phyloP scores from a whole-genome alignment of 148 eudicot species.

The Oxyria digyna region DNA sequence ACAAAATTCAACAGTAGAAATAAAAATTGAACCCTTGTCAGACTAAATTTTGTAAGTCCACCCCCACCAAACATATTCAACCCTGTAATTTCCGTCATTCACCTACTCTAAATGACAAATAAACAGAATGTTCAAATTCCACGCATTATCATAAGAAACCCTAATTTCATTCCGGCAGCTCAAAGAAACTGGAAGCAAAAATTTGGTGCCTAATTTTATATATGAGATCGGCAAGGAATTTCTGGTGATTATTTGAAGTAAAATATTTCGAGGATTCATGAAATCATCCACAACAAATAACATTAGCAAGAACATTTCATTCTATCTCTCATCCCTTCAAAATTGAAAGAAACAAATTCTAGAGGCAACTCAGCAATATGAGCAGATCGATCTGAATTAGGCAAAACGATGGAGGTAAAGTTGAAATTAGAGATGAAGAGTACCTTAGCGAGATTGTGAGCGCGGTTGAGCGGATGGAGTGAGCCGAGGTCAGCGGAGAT shows the following conservation, averaged over 20 bases:
- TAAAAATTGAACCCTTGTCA: not conserved
- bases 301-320: not conserved
- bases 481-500: not conserved
- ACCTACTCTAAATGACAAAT: not conserved
- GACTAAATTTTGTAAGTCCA: not conserved
- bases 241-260: not conserved
- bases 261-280: not conserved
- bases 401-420: not conserved
- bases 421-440: not conserved
- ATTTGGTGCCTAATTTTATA: not conserved
- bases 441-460: not conserved
- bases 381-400: not conserved
- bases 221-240: not conserved
- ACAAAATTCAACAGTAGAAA: not conserved
- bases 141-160: not conserved
- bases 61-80: not conserved
- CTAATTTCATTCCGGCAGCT: not conserved
- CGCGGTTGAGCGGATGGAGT: not conserved
- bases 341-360: not conserved
- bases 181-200: not conserved
- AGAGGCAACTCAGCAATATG: not conserved
- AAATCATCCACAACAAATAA: not conserved
- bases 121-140: not conserved
- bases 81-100: not conserved
- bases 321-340: not conserved